These are phyloP conservation scores for Chamaecyparis obtusa DNA, from an alignment of 75 land plant species.

Conservation along the genomic window DNA sequence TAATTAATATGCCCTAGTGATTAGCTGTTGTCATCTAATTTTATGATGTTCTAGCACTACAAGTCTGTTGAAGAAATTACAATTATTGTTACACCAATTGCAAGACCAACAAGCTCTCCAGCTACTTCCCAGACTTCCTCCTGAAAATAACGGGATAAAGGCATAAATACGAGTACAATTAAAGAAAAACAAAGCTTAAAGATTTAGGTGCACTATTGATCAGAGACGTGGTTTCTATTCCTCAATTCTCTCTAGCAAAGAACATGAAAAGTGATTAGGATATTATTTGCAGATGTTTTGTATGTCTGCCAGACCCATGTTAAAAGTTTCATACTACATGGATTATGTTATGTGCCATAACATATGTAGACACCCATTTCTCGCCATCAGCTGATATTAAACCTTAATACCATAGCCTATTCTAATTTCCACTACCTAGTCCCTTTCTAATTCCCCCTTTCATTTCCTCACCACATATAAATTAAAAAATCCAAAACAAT, in stretches of 20 bases:
- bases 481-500: too few species aligned
- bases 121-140: slow-evolving; percentile 99
- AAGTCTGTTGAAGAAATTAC: slow-evolving; percentile 27
- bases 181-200: not conserved
- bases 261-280: not conserved
- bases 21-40: not conserved
- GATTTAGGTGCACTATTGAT: not conserved
- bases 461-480: too few species aligned
- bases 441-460: too few species aligned
- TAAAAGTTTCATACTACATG: not conserved
- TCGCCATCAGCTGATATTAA: too few species aligned
- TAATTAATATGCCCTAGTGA: not conserved
- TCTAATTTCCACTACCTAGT: too few species aligned
- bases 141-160: slow-evolving; percentile 34
- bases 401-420: too few species aligned
- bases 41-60: not conserved
- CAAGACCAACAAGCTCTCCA: slow-evolving; percentile 88
- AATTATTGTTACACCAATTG: slow-evolving; percentile 70
- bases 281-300: not conserved
- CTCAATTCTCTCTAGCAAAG: not conserved
- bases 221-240: not conserved
- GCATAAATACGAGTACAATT: not conserved
- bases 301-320: not conserved
- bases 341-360: not conserved
- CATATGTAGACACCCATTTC: not conserved